Base-by-base conservation (phyloP, 306 rosid species). In the Senna tora region DNA sequence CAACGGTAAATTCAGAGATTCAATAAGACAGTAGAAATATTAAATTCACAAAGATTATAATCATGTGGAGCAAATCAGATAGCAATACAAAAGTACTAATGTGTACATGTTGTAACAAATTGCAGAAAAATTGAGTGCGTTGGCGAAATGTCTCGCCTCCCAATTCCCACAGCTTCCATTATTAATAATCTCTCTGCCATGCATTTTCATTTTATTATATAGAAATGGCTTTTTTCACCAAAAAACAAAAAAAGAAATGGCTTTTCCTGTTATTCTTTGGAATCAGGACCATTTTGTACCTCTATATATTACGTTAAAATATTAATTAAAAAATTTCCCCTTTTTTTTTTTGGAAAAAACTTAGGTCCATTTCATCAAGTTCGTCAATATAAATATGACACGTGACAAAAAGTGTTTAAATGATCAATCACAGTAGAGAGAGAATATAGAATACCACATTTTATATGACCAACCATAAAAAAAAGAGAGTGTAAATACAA, bases 261-360 rank as follows among this genome's bases (percentile, higher is more conserved):
- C 30, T 1, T 58, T 3, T 32, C 7, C 34, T 16, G 53, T 16
- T 4, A 9, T 59, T 34, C 3, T 34, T 19, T 17, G 3, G 45
- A 34, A 16, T 16, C 6, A 20, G 69, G 62, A 59, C 80, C 55
- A 49, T 46, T 2, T 67, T 33, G 67, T 43, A 55, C 41, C n/a
- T 15, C n/a, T n/a, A n/a, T n/a, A n/a, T n/a, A 32, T 56, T 36
- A 19, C 43, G 30, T 49, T 11, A n/a, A n/a, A n/a, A n/a, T n/a
- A n/a, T n/a, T n/a, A n/a, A n/a, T n/a, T n/a, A n/a, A n/a, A n/a
- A n/a, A n/a, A n/a, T n/a, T n/a, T n/a, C n/a, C n/a, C n/a, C n/a
- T n/a, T n/a, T n/a, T n/a, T n/a, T n/a, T n/a, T n/a, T n/a, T n/a
- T n/a, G n/a, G n/a, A n/a, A n/a, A n/a, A n/a, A n/a, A n/a, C n/a